Conservation (phyloP, 495 filamentous ascomycete genomes). For the Aspergillus indologenus region DNA sequence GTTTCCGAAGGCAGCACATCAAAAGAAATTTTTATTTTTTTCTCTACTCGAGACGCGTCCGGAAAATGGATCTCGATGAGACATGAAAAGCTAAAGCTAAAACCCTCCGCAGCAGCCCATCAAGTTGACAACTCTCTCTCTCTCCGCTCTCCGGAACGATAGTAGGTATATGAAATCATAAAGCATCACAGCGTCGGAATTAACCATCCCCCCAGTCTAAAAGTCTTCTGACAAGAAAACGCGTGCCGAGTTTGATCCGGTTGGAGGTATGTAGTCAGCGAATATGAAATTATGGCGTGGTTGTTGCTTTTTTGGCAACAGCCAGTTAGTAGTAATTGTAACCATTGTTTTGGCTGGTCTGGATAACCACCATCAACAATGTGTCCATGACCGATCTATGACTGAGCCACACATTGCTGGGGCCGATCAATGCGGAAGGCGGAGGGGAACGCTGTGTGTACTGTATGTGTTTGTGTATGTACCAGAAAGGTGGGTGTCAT, state of each 20-base stretch:
- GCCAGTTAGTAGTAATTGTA: too few species aligned
- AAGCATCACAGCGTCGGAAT: not conserved
- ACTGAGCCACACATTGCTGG: too few species aligned
- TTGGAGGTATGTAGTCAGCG: not conserved
- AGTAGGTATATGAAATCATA: slow-evolving; percentile 7
- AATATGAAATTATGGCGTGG: not conserved
- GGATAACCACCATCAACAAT: too few species aligned
- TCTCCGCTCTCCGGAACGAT: not conserved
- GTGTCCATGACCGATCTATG: too few species aligned
- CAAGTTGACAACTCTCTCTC: too few species aligned
- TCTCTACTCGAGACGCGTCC: slow-evolving; percentile 5
- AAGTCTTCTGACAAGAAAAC: not conserved
- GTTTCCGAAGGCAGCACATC: slow-evolving; percentile 1
- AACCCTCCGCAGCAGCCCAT: slow-evolving; percentile 1
- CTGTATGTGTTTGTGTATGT: too few species aligned
- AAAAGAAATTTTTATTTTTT: too few species aligned
- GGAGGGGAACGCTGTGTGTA: too few species aligned
- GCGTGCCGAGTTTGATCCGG: slow-evolving; percentile 1
- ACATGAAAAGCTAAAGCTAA: slow-evolving; percentile 3
- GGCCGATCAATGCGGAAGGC: too few species aligned
- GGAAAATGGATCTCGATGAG: slow-evolving; percentile 2
- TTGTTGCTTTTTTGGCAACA: too few species aligned
- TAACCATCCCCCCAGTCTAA: not conserved
- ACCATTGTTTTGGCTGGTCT: too few species aligned
- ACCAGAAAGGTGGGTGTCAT: too few species aligned